Evolutionary conservation across 225 moss, liverwort and hornwort species (phyloP).

Genomic region (Polytrichum formosum): DNA sequence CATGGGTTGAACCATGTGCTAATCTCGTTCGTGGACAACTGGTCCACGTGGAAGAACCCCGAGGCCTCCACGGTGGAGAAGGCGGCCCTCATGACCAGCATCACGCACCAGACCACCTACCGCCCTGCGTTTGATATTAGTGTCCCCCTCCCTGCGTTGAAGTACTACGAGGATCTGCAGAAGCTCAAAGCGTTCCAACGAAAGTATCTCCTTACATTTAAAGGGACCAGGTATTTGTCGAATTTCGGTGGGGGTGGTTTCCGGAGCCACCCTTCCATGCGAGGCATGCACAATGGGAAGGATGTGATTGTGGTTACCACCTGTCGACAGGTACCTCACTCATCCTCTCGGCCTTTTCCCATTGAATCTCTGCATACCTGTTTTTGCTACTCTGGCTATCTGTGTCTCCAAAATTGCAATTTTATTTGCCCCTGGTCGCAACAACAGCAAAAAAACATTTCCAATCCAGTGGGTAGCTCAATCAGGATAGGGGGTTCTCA

Average conservation of each 20-base stretch:
- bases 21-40: conserved; percentile 24
- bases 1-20: conserved; percentile 45
- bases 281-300: conserved; percentile 42
- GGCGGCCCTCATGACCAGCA: conserved; percentile 36
- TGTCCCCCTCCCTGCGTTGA: conserved; percentile 22
- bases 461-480: no score
- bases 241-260: conserved; percentile 21
- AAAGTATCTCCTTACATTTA: conserved; percentile 46
- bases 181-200: conserved; percentile 19
- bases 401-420: not conserved
- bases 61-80: conserved; percentile 9
- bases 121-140: conserved; percentile 39
- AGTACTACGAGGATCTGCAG: conserved; percentile 14
- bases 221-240: conserved; percentile 18
- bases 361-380: not conserved
- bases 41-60: conserved; percentile 4
- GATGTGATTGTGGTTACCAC: conserved; percentile 33
- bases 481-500: no score
- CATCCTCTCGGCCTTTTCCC: not conserved
- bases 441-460: no score
- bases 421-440: no score
- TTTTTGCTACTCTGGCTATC: not conserved
- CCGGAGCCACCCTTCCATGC: conserved; percentile 19
- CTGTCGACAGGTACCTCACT: conserved; percentile 29
- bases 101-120: conserved; percentile 26